Percentiles rank a stretch among this genome's conserved stretches.
These are phyloP conservation scores for Falciphora oryzae DNA, from an alignment of 2,329 filamentous ascomycete species.

Conservation along the genomic window DNA sequence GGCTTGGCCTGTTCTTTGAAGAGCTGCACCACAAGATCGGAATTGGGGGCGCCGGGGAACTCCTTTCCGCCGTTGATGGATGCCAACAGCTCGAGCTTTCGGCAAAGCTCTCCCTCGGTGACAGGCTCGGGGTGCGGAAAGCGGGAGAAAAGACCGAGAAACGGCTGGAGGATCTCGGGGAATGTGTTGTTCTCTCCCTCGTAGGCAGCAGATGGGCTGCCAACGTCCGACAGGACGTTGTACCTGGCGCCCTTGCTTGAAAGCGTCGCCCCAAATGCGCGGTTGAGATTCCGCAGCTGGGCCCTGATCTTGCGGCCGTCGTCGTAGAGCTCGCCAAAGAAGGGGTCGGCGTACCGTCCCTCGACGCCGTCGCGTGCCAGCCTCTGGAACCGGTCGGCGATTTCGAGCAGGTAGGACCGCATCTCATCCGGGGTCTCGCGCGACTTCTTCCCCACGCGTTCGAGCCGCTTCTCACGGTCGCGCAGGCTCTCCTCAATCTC, in stretches of 20 bases:
- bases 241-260: conserved; percentile 25
- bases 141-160: conserved; percentile 24
- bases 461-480: conserved; percentile 11
- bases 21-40: conserved; percentile 26
- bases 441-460: conserved; percentile 33
- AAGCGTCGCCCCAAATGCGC: conserved; percentile 4
- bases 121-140: conserved; percentile 19
- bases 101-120: conserved; percentile 13
- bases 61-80: conserved; percentile 25
- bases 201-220: conserved; percentile 8
- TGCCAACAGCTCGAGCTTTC: conserved; percentile 22
- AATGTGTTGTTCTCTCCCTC: not conserved
- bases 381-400: conserved; percentile 38
- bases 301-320: conserved; percentile 8
- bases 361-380: conserved; percentile 40
- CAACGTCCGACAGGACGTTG: conserved; percentile 31
- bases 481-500: conserved; percentile 40
- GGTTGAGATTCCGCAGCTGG: conserved; percentile 4
- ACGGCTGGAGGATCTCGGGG: conserved; percentile 23
- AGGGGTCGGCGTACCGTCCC: conserved; percentile 45
- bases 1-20: conserved; percentile 27
- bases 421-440: conserved; percentile 42
- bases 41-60: conserved; percentile 29
- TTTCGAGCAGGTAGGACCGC: conserved; percentile 37
- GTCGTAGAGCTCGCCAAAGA: conserved; percentile 33